Percentiles rank a stretch among this genome's conserved stretches.
phyloP scores from a whole-genome alignment of 2,329 filamentous ascomycete genomes.

The Fusarium phyllophilum region DNA sequence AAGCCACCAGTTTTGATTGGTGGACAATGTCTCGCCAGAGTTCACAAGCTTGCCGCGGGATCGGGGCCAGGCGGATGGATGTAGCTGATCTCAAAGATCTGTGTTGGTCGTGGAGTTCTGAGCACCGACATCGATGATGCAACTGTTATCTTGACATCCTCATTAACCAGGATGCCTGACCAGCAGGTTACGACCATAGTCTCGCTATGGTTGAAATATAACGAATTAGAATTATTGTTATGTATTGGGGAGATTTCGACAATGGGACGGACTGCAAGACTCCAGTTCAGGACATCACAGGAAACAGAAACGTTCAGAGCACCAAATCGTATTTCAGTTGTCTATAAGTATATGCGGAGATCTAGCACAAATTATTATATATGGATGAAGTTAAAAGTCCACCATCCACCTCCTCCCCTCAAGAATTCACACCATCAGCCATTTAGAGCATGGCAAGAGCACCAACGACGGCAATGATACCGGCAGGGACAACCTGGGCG shows the following conservation, averaged over 20 bases:
- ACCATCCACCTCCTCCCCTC: not conserved
- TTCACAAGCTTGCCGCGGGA: rapidly evolving
- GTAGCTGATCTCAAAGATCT: not conserved
- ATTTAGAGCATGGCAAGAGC: constrained; percentile 41
- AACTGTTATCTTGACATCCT: too few relatives aligned
- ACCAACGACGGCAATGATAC: constrained; percentile 41
- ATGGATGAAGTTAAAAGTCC: not conserved
- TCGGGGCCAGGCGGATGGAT: not conserved
- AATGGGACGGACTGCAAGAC: rapidly evolving
- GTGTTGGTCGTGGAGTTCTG: rapidly evolving
- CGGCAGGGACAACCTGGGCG: constrained; percentile 33
- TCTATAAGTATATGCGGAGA: constrained; percentile 1
- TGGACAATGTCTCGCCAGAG: not conserved
- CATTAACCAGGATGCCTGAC: rapidly evolving
- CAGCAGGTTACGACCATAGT: rapidly evolving
- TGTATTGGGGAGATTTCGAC: rapidly evolving
- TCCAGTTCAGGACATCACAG: not conserved
- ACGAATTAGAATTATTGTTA: too few relatives aligned
- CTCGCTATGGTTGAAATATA: rapidly evolving
- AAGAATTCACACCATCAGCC: not conserved
- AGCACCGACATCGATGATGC: not conserved
- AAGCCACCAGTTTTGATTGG: constrained; percentile 9
- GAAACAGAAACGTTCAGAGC: rapidly evolving
- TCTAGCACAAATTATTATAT: not conserved
- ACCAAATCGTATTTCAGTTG: not conserved